Percentiles rank a stretch among this genome's conserved stretches.
phyloP scores from a whole-genome alignment of 2,329 filamentous ascomycete species.

The Penicillium concentricum region DNA sequence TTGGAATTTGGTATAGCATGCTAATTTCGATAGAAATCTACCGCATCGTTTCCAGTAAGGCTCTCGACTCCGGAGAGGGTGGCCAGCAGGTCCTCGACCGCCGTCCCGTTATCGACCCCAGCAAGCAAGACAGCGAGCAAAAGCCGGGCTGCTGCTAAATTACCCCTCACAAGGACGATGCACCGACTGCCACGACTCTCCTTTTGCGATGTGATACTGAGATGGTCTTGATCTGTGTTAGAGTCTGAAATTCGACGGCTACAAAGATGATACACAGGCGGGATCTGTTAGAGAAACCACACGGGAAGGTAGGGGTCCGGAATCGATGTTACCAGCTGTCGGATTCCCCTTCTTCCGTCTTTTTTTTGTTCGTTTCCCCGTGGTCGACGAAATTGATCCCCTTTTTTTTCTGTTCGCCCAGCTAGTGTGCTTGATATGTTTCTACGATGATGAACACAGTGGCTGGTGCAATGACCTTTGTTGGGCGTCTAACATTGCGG shows the following conservation, averaged over 20 bases:
- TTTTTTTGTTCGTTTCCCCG: conserved; percentile 17
- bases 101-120: conserved; percentile 77
- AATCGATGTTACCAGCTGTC: conserved; percentile 25
- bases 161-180: conserved; percentile 22
- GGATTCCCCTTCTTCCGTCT: conserved; percentile 18
- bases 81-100: conserved; percentile 75
- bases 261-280: conserved; percentile 36
- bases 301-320: conserved; percentile 24
- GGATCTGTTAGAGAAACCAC: conserved; percentile 31
- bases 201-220: conserved; percentile 41
- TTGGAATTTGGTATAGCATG: conserved; percentile 6
- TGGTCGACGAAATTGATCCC: conserved; percentile 27
- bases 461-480: not conserved
- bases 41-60: conserved; percentile 97
- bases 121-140: conserved; percentile 72
- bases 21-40: conserved; percentile 75
- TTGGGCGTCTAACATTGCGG: conserved; percentile 22
- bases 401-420: conserved; percentile 19
- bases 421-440: conserved; percentile 19
- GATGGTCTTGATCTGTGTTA: conserved; percentile 39
- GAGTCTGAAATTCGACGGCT: conserved; percentile 37
- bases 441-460: conserved; percentile 12
- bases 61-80: conserved; percentile 83
- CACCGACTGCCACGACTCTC: conserved; percentile 37
- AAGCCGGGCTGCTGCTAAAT: conserved; percentile 56